Evolutionary conservation across 495 filamentous ascomycete species (phyloP).

Genomic region (Bacidia rubella): DNA sequence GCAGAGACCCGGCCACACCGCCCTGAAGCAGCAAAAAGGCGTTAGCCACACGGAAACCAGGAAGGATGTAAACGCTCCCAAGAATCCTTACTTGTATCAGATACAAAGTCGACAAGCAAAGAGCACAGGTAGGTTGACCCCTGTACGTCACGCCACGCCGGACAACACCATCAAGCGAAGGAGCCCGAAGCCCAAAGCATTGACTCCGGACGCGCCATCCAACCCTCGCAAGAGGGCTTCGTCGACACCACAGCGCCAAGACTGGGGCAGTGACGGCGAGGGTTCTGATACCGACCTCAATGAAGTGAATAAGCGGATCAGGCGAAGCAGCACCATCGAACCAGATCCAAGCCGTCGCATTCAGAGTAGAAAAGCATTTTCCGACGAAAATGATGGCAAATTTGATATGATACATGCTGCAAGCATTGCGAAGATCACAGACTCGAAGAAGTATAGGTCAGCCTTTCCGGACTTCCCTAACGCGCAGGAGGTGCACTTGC

Average conservation of each 20-base stretch:
- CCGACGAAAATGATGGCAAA: slow-evolving; percentile 35
- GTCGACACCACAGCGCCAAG: slow-evolving; percentile 34
- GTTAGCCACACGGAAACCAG: slow-evolving; percentile 29
- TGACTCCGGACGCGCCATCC: not conserved
- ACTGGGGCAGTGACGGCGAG: slow-evolving; percentile 32
- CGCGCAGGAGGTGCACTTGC: slow-evolving; percentile 42
- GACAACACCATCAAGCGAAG: not conserved
- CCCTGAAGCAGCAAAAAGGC: slow-evolving; percentile 31
- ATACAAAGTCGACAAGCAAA: not conserved
- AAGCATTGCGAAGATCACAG: slow-evolving; percentile 44
- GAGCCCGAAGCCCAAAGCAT: slow-evolving; percentile 21
- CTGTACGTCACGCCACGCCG: slow-evolving; percentile 1
- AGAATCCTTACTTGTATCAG: slow-evolving; percentile 18
- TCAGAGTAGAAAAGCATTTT: slow-evolving; percentile 47
- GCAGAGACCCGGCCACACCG: slow-evolving; percentile 38
- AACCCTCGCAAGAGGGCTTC: slow-evolving; percentile 33
- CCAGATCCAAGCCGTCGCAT: slow-evolving; percentile 46
- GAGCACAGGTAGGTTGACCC: not conserved
- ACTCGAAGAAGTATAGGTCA: slow-evolving; percentile 31
- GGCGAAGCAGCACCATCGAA: slow-evolving; percentile 30
- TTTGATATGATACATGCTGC: slow-evolving; percentile 52
- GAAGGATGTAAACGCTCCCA: slow-evolving; percentile 31
- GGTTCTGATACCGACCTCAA: slow-evolving; percentile 34
- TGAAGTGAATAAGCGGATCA: slow-evolving; percentile 34
- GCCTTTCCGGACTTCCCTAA: slow-evolving; percentile 33